A percentile compares a stretch with the other conserved stretches of the same genome.
Evolutionary conservation across 345 rosid genomes (phyloP).

Genomic region (Schrenkiella parvula): DNA sequence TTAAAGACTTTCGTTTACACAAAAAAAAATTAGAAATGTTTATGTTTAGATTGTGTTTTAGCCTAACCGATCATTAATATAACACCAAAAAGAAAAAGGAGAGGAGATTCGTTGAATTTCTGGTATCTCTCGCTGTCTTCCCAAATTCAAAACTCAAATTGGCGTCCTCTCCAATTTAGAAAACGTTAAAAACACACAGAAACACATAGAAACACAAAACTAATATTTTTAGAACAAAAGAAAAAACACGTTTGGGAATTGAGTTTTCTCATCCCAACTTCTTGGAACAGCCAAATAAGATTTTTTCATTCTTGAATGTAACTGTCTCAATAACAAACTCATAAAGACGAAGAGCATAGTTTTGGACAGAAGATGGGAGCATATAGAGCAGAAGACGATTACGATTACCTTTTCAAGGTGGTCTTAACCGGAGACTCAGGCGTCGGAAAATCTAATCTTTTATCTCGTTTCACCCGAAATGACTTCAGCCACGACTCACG

Average conservation of each 20-base stretch:
- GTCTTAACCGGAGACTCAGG: constrained; percentile 90
- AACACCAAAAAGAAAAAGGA: not conserved
- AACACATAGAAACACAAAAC: constrained; percentile 4
- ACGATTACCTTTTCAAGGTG: constrained; percentile 75
- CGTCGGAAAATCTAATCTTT: constrained; percentile 79
- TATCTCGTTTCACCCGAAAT: constrained; percentile 73
- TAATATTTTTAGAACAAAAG: not conserved
- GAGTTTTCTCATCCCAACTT: constrained; percentile 19
- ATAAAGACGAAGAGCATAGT: constrained; percentile 11
- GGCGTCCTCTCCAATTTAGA: constrained; percentile 17
- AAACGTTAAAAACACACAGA: constrained; percentile 25
- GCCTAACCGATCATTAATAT: not conserved
- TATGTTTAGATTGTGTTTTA: no score
- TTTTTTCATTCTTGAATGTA: not conserved
- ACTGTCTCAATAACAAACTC: not conserved
- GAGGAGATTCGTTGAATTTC: constrained; percentile 34
- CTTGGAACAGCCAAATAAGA: constrained; percentile 11
- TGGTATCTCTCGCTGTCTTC: constrained; percentile 23
- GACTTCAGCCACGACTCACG: constrained; percentile 88
- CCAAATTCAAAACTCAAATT: constrained; percentile 12
- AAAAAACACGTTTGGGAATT: not conserved
- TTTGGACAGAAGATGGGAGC: constrained; percentile 39
- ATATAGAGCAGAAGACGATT: constrained; percentile 66
- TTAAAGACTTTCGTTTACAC: not conserved
- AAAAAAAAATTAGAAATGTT: constrained; percentile 14